Evolutionary conservation across 1,284 basidiomycete genomes (phyloP).

Genomic region (Veloboletus limbatus): DNA sequence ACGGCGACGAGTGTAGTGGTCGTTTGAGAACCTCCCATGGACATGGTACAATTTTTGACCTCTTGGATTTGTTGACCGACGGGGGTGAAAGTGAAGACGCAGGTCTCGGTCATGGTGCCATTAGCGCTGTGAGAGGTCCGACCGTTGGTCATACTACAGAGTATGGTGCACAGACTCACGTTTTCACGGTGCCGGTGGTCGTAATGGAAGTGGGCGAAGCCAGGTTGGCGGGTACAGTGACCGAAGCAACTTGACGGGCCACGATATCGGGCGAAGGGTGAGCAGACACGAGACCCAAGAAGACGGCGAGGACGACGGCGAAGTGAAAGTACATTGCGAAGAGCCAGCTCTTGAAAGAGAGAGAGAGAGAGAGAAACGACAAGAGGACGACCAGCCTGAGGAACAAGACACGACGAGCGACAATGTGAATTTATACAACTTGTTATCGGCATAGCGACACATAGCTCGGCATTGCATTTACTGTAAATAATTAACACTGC

Average conservation of each 20-base stretch:
- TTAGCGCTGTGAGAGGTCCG: conserved; percentile 29
- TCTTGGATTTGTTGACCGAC: conserved; percentile 56
- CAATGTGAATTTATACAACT: conserved; percentile 1
- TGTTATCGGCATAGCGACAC: conserved; percentile 21
- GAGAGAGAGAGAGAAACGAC: too few relatives aligned
- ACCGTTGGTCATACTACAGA: not conserved
- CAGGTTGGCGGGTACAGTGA: conserved; percentile 20
- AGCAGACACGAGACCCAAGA: conserved; percentile 22
- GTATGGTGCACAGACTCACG: conserved; percentile 19
- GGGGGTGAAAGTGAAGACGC: conserved; percentile 60
- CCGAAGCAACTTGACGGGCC: conserved; percentile 25
- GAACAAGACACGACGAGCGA: not conserved
- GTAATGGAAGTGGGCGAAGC: conserved; percentile 30
- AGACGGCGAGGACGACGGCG: conserved; percentile 17
- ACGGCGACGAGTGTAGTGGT: conserved; percentile 7
- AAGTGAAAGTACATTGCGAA: conserved; percentile 26
- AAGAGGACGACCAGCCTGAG: not conserved
- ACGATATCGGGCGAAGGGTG: conserved; percentile 18
- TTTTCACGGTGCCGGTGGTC: conserved; percentile 27
- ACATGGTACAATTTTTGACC: conserved; percentile 54
- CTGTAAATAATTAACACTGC: conserved; percentile 23
- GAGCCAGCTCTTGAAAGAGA: conserved; percentile 34
- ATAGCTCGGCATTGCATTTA: not conserved
- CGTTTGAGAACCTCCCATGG: conserved; percentile 25
- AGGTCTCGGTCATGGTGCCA: conserved; percentile 60